Base-by-base conservation (phyloP, 2,329 filamentous ascomycete genomes). In the Neopestalotiopsis clavispora region DNA sequence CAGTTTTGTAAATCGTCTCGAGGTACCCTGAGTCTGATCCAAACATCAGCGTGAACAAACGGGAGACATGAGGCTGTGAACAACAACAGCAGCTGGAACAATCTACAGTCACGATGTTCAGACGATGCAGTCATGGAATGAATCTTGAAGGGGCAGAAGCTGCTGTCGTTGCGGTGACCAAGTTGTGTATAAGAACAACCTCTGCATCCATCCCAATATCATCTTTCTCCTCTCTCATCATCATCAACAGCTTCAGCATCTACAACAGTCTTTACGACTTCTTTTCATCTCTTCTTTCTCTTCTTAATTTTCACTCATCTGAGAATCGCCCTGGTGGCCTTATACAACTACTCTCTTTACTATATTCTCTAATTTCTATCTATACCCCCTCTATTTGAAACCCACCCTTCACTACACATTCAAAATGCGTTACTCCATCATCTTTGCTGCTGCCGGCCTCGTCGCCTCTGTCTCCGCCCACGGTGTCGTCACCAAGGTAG, bases 401-500 rank as follows among this genome's bases (percentile, higher is more conserved):
- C 59, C 56, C 68, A 9, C 59, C 56, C 68, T 49, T 52, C 20
- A n/a, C 17, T 10, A 52, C n/a, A 67, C 13, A 23, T 49, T 66
- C 67, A 77, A 73, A 42, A 78, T 78, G 77, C 75, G 72, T 66
- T 78, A 75, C 71, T 75, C 76, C 63, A 52, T 73, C 49, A 58
- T 76, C 66, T 58, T 74, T 68, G 69, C 71, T 61, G 67, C 69
- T 65, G 75, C 74, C 32, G 73, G 75, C 71, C 72, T 78, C 67
- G 70, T 79, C 14, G 72, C 73, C 67, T 68, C 62, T 40, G 76
- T 74, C 57, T 75, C 75, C 45, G 72, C 72, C 14, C 77, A 79
- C 67, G 77, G 77, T 14, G 63, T 78, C 4, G 77, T 79, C n/a
- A 75, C 74, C 60, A 75, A 75, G 14, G 74, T 79, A 14, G 68